phyloP scores from a whole-genome alignment of 129 eudicot species.

The Escallonia rubra region DNA sequence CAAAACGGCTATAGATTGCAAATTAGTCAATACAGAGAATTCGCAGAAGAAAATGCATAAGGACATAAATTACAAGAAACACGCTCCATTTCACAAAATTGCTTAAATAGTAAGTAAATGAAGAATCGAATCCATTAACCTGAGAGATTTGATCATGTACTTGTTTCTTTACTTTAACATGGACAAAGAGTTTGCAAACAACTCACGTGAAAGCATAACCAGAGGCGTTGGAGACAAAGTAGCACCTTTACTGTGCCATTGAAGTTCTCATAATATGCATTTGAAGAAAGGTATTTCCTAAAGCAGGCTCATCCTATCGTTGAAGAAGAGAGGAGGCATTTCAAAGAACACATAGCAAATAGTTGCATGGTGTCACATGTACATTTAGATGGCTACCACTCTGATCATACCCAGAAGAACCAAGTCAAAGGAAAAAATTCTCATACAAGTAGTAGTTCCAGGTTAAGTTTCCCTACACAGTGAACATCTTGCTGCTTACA shows the following conservation, averaged over 20 bases:
- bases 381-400: too few species aligned
- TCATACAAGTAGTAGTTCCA: too few species aligned
- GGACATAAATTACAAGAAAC: not conserved
- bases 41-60: not conserved
- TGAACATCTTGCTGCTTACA: too few species aligned
- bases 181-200: not conserved
- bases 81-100: not conserved
- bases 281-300: not conserved
- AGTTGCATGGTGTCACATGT: too few species aligned
- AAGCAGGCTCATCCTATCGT: too few species aligned
- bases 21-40: not conserved
- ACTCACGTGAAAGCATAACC: not conserved
- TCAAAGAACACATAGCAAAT: too few species aligned
- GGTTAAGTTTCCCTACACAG: too few species aligned
- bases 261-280: not conserved
- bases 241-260: not conserved
- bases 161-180: not conserved
- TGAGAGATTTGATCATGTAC: not conserved
- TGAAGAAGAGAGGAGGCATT: too few species aligned
- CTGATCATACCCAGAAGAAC: too few species aligned
- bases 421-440: too few species aligned
- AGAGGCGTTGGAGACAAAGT: not conserved
- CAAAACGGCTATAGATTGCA: slow-evolving; percentile 64
- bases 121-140: not conserved
- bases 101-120: not conserved